Evolutionary conservation across 1,284 basidiomycete species (phyloP).

Genomic region (Ceraceosorus guamensis): DNA sequence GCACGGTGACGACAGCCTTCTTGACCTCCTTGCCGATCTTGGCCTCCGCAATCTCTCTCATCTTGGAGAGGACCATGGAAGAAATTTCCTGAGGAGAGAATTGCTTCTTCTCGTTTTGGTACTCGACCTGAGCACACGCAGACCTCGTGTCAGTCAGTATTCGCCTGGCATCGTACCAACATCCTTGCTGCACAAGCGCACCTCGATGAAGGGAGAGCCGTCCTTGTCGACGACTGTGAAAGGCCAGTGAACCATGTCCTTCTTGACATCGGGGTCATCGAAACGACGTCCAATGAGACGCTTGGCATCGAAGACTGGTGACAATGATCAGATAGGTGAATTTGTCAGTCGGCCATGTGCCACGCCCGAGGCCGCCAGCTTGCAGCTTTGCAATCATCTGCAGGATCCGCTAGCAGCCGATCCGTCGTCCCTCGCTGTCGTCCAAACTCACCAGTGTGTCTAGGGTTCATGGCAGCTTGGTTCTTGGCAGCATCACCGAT

Average conservation of each 20-base stretch:
- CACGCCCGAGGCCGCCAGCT: no score
- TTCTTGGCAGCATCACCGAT: conserved; percentile 71
- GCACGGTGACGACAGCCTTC: conserved; percentile 65
- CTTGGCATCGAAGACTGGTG: conserved; percentile 49
- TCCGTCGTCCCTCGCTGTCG: no score
- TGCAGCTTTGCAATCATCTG: no score
- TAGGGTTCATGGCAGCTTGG: conserved; percentile 85
- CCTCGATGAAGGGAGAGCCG: conserved; percentile 55
- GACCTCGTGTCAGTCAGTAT: no score
- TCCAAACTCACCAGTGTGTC: conserved; percentile 58
- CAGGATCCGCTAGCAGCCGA: no score
- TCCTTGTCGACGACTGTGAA: conserved; percentile 59
- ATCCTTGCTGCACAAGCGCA: not conserved
- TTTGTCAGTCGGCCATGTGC: no score
- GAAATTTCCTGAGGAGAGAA: conserved; percentile 72
- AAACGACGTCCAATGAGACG: conserved; percentile 94
- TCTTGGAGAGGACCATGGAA: conserved; percentile 95
- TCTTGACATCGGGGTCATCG: conserved; percentile 63
- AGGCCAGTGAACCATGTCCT: conserved; percentile 67
- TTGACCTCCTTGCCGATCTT: conserved; percentile 60
- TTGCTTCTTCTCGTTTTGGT: conserved; percentile 58
- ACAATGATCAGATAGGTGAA: no score
- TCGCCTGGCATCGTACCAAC: no score
- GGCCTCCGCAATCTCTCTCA: conserved; percentile 76
- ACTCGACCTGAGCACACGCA: conserved; percentile 56